Conservation (phyloP, 2,329 filamentous ascomycete species). For the Phyllosticta paracitricarpa region DNA sequence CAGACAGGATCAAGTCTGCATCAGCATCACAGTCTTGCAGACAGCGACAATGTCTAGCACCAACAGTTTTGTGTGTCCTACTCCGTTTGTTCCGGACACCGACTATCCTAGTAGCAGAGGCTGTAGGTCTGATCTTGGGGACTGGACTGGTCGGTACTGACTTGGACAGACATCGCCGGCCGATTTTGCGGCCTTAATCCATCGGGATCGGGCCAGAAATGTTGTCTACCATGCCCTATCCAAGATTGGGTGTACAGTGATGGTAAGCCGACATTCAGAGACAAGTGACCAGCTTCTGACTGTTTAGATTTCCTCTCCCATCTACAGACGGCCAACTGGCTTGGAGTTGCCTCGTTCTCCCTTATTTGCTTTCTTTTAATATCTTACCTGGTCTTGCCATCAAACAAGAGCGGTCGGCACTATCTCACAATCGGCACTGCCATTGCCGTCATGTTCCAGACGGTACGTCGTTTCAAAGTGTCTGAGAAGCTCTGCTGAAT, state of each 20-base stretch:
- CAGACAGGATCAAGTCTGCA: not conserved
- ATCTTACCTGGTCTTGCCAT: constrained; percentile 68
- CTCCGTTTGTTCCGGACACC: constrained; percentile 17
- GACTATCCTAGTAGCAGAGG: constrained; percentile 15
- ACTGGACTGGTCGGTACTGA: not conserved
- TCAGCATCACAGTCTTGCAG: not conserved
- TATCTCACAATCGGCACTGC: constrained; percentile 77
- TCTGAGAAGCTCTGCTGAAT: not conserved
- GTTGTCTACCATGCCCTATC: constrained; percentile 78
- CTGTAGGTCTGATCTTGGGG: constrained; percentile 14
- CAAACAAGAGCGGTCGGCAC: constrained; percentile 77
- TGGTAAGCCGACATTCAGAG: constrained; percentile 26
- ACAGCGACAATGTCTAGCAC: not conserved
- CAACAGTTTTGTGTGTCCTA: constrained; percentile 12
- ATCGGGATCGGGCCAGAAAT: constrained; percentile 42
- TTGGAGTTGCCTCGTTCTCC: constrained; percentile 60
- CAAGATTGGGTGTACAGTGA: constrained; percentile 59
- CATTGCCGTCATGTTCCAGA: constrained; percentile 60
- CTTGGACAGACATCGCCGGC: constrained; percentile 32
- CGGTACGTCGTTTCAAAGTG: constrained; percentile 42
- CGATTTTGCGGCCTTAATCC: constrained; percentile 42
- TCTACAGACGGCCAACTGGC: constrained; percentile 57
- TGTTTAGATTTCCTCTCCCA: constrained; percentile 11
- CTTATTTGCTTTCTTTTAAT: constrained; percentile 64
- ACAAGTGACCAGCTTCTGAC: not conserved